phyloP scores from a whole-genome alignment of 2,329 filamentous ascomycete genomes.

The Paecilomyces dactylethromorphus region DNA sequence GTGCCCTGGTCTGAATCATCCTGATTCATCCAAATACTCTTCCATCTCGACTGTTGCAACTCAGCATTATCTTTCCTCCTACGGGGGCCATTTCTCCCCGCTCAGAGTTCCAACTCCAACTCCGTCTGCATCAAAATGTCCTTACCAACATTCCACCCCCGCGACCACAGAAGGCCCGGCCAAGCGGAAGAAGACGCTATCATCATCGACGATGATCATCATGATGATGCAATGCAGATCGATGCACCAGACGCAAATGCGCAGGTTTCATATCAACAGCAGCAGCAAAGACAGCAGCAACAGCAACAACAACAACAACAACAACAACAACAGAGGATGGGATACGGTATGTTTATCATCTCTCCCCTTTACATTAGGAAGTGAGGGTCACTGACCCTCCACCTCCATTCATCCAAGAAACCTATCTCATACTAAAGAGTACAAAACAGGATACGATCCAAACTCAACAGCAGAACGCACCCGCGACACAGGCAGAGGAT shows the following conservation, averaged over 20 bases:
- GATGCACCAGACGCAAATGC: background rate
- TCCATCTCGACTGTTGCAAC: too few species aligned
- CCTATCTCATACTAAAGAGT: constrained; percentile 27
- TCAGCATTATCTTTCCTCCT: too few species aligned
- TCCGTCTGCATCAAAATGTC: constrained; percentile 6
- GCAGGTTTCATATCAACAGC: background rate
- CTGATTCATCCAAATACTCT: too few species aligned
- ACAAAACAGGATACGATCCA: constrained; percentile 14
- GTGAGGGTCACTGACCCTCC: background rate
- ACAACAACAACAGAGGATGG: background rate
- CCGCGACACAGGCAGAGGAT: background rate
- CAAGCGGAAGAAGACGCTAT: background rate
- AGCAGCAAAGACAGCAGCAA: background rate
- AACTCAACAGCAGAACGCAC: background rate
- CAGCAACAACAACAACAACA: background rate
- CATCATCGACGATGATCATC: background rate
- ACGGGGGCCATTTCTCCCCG: constrained; percentile 2
- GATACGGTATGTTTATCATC: background rate
- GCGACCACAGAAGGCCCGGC: background rate
- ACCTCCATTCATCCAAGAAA: background rate
- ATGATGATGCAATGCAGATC: background rate
- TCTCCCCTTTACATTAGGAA: background rate
- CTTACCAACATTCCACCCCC: background rate
- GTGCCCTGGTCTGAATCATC: too few species aligned
- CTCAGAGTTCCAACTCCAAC: background rate